phyloP scores from a whole-genome alignment of 352 stramenopile species.

The Pythium chondricola region DNA sequence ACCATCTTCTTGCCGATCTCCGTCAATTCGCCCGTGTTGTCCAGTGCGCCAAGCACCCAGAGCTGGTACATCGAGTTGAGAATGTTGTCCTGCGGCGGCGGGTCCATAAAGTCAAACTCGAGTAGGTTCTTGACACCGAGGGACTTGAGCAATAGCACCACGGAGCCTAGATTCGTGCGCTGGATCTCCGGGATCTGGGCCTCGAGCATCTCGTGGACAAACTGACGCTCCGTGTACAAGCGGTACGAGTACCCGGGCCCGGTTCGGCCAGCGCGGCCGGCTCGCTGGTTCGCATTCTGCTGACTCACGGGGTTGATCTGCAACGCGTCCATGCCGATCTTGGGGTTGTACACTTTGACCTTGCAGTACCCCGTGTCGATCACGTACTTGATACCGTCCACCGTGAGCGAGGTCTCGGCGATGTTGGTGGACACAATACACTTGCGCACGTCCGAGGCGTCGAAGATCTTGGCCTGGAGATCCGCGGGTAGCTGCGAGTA shows the following conservation, averaged over 20 bases:
- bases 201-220: conserved; percentile 95
- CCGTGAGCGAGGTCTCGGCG: conserved; percentile 94
- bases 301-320: conserved; percentile 94
- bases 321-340: conserved; percentile 98
- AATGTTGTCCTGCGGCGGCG: conserved; percentile 95
- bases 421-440: conserved; percentile 99
- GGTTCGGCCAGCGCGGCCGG: conserved; percentile 91
- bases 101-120: conserved; percentile 99
- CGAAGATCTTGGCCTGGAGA: conserved; percentile 97
- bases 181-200: conserved; percentile 98
- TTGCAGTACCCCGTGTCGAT: conserved; percentile 98
- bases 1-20: conserved; percentile 96
- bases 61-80: conserved; percentile 98
- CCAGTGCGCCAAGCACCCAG: conserved; percentile 96
- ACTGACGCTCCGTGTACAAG: conserved; percentile 97
- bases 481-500: conserved; percentile 98
- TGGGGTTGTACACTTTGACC: conserved; percentile 99
- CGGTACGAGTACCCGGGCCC: conserved; percentile 91
- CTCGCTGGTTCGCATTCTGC: conserved; percentile 97
- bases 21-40: conserved; percentile 96
- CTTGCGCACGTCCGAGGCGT: conserved; percentile 92
- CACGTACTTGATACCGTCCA: conserved; percentile 98
- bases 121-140: conserved; percentile 94
- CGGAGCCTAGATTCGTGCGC: conserved; percentile 96
- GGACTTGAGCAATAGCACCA: conserved; percentile 97